Conservation (phyloP, 768 basidiomycete species). For the Lactarius akahatsu region DNA sequence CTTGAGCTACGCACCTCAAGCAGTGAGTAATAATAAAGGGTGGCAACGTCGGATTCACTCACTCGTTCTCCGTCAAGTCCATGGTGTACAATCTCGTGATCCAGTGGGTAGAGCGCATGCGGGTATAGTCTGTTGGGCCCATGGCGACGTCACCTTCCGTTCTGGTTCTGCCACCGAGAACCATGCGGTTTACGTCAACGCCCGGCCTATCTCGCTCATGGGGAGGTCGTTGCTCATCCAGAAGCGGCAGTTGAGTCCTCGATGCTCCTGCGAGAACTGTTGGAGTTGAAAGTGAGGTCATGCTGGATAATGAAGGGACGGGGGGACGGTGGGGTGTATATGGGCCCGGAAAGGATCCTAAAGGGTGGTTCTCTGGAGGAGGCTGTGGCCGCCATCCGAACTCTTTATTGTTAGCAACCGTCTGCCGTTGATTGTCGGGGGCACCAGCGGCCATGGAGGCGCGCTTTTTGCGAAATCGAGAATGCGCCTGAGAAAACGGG, state of each 20-base stretch:
- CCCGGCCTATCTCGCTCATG: conserved; percentile 55
- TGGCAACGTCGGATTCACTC: conserved; percentile 26
- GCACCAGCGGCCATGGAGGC: conserved; percentile 26
- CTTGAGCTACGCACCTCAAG: conserved; percentile 18
- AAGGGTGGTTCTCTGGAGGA: conserved; percentile 36
- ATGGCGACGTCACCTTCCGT: conserved; percentile 44
- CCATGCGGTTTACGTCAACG: conserved; percentile 67
- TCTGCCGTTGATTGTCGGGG: conserved; percentile 30
- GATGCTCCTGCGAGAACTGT: conserved; percentile 46
- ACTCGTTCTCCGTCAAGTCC: conserved; percentile 53
- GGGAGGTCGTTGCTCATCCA: conserved; percentile 34
- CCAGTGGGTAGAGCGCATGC: conserved; percentile 75
- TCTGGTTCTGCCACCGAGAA: conserved; percentile 47
- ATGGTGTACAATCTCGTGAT: conserved; percentile 57
- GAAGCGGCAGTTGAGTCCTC: conserved; percentile 2
- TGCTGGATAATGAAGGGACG: conserved; percentile 49
- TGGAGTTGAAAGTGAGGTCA: conserved; percentile 53
- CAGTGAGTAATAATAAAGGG: conserved; percentile 1
- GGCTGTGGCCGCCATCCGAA: conserved; percentile 23
- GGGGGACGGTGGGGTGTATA: conserved; percentile 33
- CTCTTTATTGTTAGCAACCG: conserved; percentile 27
- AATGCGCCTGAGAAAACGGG: conserved; percentile 42
- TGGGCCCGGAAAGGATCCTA: conserved; percentile 35
- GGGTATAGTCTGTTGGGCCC: conserved; percentile 52
- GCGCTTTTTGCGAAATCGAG: conserved; percentile 43